Evolutionary conservation across 257 asterid genomes (phyloP), one percentile per base, ranked within the genome.

Genomic region (Capsicum pubescens): DNA sequence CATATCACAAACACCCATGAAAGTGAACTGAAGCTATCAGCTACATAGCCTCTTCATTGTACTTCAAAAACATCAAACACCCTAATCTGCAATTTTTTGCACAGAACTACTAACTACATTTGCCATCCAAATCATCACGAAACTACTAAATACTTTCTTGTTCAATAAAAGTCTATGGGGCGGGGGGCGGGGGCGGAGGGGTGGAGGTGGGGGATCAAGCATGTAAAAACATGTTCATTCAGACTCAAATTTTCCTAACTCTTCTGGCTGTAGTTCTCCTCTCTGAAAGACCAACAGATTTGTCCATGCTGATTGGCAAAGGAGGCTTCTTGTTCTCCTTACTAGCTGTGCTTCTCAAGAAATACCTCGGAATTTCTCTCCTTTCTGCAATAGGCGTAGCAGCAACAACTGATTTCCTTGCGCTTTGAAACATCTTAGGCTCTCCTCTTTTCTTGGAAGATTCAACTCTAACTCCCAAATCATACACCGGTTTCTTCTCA

Each of bases 241-340:
- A n/a, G 57, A 60, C 82, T 87, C 83, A 95, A 60, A 55, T 84
- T 82, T 86, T 90, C 85, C 95, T 63, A 32, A 36, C 83, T 87
- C 91, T 92, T 83, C 93, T 88, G 63, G 79, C 88, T 39, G 91
- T 85, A 68, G 80, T 79, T 84, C 88, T 94, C 91, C 93, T 90
- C 84, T 83, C 90, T 71, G 87, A 88, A 64, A 87, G 60, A 13
- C 88, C 95, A 66, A 89, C 88, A 60, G 91, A 69, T 78, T 85
- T 90, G 87, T 91, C 95, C 85, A 87, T 36, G 68, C 58, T 86
- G 84, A 88, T 16, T 4, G 94, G 91, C 60, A 88, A 15, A 52
- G 94, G 91, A 8, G 95, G 97, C 92, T 94, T 94, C 91, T 87
- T 90, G 86, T 92, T 92, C 89, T 92, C 97, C 92, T 92, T 93